Percentiles rank a stretch among this genome's conserved stretches.
phyloP scores from a whole-genome alignment of 2,329 filamentous ascomycete species.

The Paracorniculantispora psalliotae region DNA sequence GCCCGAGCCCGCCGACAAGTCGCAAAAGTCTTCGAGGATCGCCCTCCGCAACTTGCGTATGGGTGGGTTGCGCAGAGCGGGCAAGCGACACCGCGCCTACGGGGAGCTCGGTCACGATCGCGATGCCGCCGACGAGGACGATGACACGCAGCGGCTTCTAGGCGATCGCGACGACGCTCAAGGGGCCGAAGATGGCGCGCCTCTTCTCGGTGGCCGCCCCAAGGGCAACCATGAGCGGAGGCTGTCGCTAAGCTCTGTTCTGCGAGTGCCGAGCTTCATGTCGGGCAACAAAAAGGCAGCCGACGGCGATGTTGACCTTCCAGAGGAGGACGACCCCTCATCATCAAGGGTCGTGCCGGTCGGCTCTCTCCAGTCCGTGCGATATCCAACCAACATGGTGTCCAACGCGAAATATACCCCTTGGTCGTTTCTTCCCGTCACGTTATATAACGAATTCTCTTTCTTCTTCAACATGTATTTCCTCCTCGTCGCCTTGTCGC shows the following conservation, averaged over 20 bases:
- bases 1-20: slow-evolving; percentile 25
- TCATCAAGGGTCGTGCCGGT: slow-evolving; percentile 72
- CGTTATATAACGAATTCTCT: slow-evolving; percentile 96
- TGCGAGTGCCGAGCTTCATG: slow-evolving; percentile 22
- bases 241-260: slow-evolving; percentile 23
- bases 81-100: slow-evolving; percentile 51
- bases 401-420: slow-evolving; percentile 98
- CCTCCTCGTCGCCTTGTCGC: slow-evolving; percentile 86
- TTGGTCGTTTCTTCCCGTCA: slow-evolving; percentile 88
- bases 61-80: slow-evolving; percentile 54
- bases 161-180: slow-evolving; percentile 56
- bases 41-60: slow-evolving; percentile 67
- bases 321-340: slow-evolving; percentile 57
- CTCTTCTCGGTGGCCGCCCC: slow-evolving; percentile 53
- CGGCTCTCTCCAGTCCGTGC: slow-evolving; percentile 64
- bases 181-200: slow-evolving; percentile 63
- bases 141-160: slow-evolving; percentile 64
- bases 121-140: slow-evolving; percentile 60
- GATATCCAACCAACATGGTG: slow-evolving; percentile 84
- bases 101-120: slow-evolving; percentile 55
- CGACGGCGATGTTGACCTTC: slow-evolving; percentile 41
- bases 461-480: slow-evolving; percentile 99
- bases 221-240: slow-evolving; percentile 16
- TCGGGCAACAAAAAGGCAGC: slow-evolving; percentile 30
- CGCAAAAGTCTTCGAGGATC: slow-evolving; percentile 54